Evolutionary conservation across 306 rosid species (phyloP), one percentile per base, ranked within the genome.

Genomic region (Astragalus glycyphyllos): DNA sequence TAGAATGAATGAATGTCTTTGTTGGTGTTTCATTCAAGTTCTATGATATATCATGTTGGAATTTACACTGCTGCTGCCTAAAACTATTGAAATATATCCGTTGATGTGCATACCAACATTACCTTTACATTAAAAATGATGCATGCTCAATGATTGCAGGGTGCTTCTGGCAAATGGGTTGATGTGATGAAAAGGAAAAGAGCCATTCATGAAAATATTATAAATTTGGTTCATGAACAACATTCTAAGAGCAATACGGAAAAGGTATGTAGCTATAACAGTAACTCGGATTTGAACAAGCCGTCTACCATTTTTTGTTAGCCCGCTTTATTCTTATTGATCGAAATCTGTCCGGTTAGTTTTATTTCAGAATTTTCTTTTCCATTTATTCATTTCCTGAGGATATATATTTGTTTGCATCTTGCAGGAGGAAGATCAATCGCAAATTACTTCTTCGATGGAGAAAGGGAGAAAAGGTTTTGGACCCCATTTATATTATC

Each of bases 151-250:
- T 58, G 40, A 68, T 65, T 80, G 54, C 84, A 93, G 97, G 94
- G 96, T 40, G 73, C 93, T 79, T 74, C 91, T 68, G 61, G 86
- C 50, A 89, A 86, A 62, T 88, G 92, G 98, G 89, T 83, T 64
- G 97, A 90, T 80, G 94, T 93, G 77, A 93, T 93, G 98, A 93
- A 86, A 90, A 86, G 80, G 68, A 93, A 90, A 80, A 87, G 98
- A 93, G 97, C 84, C 29, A 58, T 90, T 80, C 97, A 93, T 71
- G 97, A 90, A 78, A 82, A 69, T 64, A 65, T 89, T 69, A 93
- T 93, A 77, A 85, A 83, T 62, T 66, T 84, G 80, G 85, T 88
- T 32, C 92, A 82, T 56, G 82, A 93, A 65, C 89, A 90, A 29
- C 84, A 79, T 35, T 77, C 88, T 67, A 76, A 56, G 60, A 83